Evolutionary conservation across 2,329 filamentous ascomycete genomes (phyloP), one percentile per base, ranked within the genome.

Genomic region (Ophiostoma australiae): DNA sequence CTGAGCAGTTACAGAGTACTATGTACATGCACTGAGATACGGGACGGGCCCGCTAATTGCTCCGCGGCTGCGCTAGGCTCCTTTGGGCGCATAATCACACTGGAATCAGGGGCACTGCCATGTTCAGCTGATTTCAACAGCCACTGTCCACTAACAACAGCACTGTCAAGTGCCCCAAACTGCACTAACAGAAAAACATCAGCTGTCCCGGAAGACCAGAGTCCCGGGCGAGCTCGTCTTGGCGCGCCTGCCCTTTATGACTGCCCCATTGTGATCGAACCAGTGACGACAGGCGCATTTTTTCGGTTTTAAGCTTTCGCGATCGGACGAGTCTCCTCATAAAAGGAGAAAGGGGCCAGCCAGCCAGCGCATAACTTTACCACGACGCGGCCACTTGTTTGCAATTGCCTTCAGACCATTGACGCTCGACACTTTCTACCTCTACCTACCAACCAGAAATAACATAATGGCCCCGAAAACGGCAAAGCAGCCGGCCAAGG

Each of bases 391-490:
- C 35, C 33, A 39, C 35, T 66, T 23, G 33, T 66, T 66, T 15
- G 20, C 63, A 23, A 33, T 27, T 11, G 39, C 66, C 8, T 7
- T 6, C n/a, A 44, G 17, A 11, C 33, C 13, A 15, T 20, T 27
- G n/a, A 39, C 33, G 31, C 39, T n/a, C 31, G n/a, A 65, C 65
- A 11, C 35, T 17, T 41, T 23, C 37, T 20, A 27, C 13, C 66
- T 44, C 37, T n/a, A 48, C 23, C 66, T 20, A 41, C 66, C 27
- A 44, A 39, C 8, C 11, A 15, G 10, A 37, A n/a, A 5, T 11
- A 31, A 41, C 66, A 4, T 48, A 69, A 72, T 73, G 73, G 69
- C 72, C 10, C n/a, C 67, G 1, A 73, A 70, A 37, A 23, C 68
- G 48, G 39, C 66, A 41, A 67, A 67, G 39, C 37, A 67, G 66